phyloP scores from a whole-genome alignment of 345 rosid species.

The Ailanthus altissimus region DNA sequence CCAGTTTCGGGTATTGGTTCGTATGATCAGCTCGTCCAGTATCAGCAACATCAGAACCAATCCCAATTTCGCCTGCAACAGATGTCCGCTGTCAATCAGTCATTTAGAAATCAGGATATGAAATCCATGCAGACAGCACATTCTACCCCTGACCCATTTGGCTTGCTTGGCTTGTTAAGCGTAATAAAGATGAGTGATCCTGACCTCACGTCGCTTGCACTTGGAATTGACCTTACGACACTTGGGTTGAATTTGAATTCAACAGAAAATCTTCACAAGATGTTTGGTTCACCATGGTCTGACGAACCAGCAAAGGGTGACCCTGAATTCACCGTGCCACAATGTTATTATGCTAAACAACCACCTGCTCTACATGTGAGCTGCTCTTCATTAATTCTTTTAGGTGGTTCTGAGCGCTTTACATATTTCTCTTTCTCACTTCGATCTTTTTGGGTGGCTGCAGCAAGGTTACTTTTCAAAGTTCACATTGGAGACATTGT shows the following conservation, averaged over 20 bases:
- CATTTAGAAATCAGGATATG: slow-evolving; percentile 85
- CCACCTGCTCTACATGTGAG: slow-evolving; percentile 82
- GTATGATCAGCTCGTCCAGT: slow-evolving; percentile 83
- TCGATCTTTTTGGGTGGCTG: slow-evolving; percentile 31
- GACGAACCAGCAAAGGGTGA: slow-evolving; percentile 95
- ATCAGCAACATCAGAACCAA: slow-evolving; percentile 83
- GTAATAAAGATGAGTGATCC: slow-evolving; percentile 80
- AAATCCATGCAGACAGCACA: slow-evolving; percentile 63
- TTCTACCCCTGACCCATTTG: slow-evolving; percentile 74
- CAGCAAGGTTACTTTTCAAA: slow-evolving; percentile 87
- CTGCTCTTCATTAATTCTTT: slow-evolving; percentile 7
- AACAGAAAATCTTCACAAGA: slow-evolving; percentile 85
- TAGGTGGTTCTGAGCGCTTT: neutral
- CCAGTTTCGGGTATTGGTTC: slow-evolving; percentile 64
- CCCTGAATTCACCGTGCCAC: slow-evolving; percentile 88
- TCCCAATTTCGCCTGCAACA: slow-evolving; percentile 91
- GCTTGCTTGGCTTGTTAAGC: slow-evolving; percentile 78
- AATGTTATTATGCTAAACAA: slow-evolving; percentile 85
- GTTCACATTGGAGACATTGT: slow-evolving; percentile 71
- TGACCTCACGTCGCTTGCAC: slow-evolving; percentile 76
- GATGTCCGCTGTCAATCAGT: slow-evolving; percentile 79
- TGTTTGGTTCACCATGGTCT: slow-evolving; percentile 99
- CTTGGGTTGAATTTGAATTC: slow-evolving; percentile 95
- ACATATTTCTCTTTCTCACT: neutral
- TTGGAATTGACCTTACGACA: slow-evolving; percentile 92